phyloP scores from a whole-genome alignment of 1,284 basidiomycete species.

The Albatrellus sp. region DNA sequence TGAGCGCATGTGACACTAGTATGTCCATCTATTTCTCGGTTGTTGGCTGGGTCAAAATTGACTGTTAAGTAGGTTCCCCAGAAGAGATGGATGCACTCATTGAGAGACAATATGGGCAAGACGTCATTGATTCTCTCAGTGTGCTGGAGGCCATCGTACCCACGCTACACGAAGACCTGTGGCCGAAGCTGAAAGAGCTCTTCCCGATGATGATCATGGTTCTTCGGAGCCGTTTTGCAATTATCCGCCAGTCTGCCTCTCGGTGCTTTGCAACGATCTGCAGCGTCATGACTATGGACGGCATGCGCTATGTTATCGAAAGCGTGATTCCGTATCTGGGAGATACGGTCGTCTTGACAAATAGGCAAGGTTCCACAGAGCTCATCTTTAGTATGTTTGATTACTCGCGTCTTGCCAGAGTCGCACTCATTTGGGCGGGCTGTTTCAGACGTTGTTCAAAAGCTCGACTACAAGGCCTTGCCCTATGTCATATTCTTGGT shows the following conservation, averaged over 20 bases:
- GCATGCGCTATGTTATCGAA: conserved; percentile 85
- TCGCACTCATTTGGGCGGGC: conserved; percentile 6
- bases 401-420: neutral
- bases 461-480: conserved; percentile 86
- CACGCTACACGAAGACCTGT: conserved; percentile 61
- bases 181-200: conserved; percentile 56
- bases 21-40: conserved; percentile 15
- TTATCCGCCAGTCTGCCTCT: conserved; percentile 82
- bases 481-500: conserved; percentile 98
- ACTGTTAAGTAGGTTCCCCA: conserved; percentile 29
- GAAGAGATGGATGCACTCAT: conserved; percentile 49
- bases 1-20: conserved; percentile 61
- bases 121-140: conserved; percentile 87
- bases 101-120: conserved; percentile 72
- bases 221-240: conserved; percentile 75
- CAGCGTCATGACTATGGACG: conserved; percentile 72
- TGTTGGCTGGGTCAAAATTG: conserved; percentile 5
- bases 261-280: conserved; percentile 83
- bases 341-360: conserved; percentile 65
- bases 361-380: conserved; percentile 87
- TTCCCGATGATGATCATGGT: conserved; percentile 72
- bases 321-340: conserved; percentile 76
- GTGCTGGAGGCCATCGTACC: conserved; percentile 78
- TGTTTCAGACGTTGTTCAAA: conserved; percentile 74
- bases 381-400: conserved; percentile 71